phyloP scores from a whole-genome alignment of 768 basidiomycete genomes.

The Piloderma croceum region DNA sequence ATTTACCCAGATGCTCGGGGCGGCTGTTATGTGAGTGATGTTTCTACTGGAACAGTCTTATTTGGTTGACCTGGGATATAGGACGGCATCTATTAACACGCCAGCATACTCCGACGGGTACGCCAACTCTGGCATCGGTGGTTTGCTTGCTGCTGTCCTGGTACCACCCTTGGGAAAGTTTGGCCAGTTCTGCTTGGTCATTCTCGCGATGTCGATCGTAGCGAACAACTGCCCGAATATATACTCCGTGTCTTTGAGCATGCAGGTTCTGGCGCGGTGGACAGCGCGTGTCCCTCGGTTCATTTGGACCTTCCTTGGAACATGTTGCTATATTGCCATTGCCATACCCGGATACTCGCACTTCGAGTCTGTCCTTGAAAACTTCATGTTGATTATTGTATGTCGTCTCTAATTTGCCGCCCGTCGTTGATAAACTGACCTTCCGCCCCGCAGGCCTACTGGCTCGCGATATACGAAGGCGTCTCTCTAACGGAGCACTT shows the following conservation, averaged over 20 bases:
- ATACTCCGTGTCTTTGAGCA: constrained; percentile 41
- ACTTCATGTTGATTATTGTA: constrained; percentile 33
- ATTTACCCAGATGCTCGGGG: constrained; percentile 43
- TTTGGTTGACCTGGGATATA: too few relatives aligned
- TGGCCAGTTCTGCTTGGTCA: constrained; percentile 41
- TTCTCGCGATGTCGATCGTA: constrained; percentile 40
- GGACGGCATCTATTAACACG: constrained; percentile 28
- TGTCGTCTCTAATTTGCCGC: too few relatives aligned
- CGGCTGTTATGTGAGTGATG: constrained; percentile 41
- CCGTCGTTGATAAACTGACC: too few relatives aligned
- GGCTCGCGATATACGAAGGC: constrained; percentile 44
- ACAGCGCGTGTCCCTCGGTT: constrained; percentile 38
- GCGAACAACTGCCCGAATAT: constrained; percentile 47
- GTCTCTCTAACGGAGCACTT: constrained; percentile 47
- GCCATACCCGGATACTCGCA: constrained; percentile 41
- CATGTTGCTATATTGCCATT: constrained; percentile 39
- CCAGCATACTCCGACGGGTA: constrained; percentile 33
- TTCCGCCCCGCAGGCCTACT: too few relatives aligned
- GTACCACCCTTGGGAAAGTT: constrained; percentile 31
- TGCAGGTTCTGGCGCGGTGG: constrained; percentile 37
- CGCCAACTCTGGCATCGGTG: constrained; percentile 36
- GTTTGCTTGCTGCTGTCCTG: constrained; percentile 38
- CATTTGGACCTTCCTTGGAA: constrained; percentile 32
- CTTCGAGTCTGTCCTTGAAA: constrained; percentile 39
- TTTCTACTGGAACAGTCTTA: too few relatives aligned